phyloP scores from a whole-genome alignment of 2,329 filamentous ascomycete species.

The Trichoderma atrobrunneum region DNA sequence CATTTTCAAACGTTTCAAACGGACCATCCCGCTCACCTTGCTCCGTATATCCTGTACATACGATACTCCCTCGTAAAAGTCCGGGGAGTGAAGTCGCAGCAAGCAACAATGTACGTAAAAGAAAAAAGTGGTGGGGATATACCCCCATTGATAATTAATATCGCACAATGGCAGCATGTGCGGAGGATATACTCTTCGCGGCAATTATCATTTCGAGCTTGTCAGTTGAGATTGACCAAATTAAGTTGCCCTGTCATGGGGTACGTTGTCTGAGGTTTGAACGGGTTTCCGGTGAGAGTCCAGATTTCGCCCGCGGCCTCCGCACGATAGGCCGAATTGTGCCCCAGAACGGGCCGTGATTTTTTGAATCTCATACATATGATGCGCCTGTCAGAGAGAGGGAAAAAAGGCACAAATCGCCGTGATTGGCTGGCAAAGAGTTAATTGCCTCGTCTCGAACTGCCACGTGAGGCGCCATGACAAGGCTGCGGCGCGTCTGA shows the following conservation, averaged over 20 bases:
- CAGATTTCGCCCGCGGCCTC: not conserved
- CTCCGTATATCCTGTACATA: not conserved
- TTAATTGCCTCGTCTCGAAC: constrained; percentile 17
- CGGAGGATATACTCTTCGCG: not conserved
- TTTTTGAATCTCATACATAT: not conserved
- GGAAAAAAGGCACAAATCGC: not conserved
- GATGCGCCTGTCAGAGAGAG: not conserved
- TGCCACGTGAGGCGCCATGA: constrained; percentile 14
- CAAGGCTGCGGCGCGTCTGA: constrained; percentile 15
- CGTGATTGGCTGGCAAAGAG: not conserved
- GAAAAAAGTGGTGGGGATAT: not conserved
- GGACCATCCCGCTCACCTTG: constrained; percentile 4
- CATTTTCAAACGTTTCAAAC: constrained; percentile 15
- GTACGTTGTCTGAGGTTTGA: constrained; percentile 3
- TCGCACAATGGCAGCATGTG: not conserved
- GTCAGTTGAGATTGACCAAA: not conserved
- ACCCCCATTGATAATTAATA: not conserved
- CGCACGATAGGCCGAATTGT: not conserved
- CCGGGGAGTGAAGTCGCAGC: not conserved
- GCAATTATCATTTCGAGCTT: not conserved
- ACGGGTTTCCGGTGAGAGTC: not conserved
- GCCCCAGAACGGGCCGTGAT: not conserved
- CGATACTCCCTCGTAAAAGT: not conserved
- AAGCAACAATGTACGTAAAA: not conserved
- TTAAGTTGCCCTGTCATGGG: not conserved